These are phyloP conservation scores for Fusarium euwallaceae DNA, from an alignment of 2,329 filamentous ascomycete genomes.

Conservation along the genomic window DNA sequence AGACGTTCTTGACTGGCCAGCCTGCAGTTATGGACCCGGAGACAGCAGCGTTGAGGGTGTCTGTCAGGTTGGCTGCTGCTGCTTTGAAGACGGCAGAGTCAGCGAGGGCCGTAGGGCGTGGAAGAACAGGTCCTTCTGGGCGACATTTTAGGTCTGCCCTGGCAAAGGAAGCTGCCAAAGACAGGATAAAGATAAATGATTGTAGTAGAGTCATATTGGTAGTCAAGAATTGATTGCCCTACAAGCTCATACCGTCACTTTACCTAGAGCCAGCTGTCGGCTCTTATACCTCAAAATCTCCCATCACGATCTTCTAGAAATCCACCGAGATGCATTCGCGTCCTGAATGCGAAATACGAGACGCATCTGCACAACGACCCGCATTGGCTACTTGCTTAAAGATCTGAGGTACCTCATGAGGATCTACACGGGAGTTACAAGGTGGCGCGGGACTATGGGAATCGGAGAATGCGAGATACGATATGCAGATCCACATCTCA, in stretches of 20 bases:
- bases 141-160: slow-evolving; percentile 44
- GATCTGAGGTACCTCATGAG: slow-evolving; percentile 4
- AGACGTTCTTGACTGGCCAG: slow-evolving; percentile 53
- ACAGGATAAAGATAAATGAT: neutral
- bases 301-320: neutral
- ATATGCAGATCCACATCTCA: slow-evolving; percentile 18
- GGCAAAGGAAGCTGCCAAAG: neutral
- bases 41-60: slow-evolving; percentile 48
- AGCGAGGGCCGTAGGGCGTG: slow-evolving; percentile 46
- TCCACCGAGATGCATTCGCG: neutral
- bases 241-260: neutral
- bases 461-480: slow-evolving; percentile 34
- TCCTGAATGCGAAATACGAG: slow-evolving; percentile 25
- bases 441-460: slow-evolving; percentile 18
- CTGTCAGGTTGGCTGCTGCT: slow-evolving; percentile 48
- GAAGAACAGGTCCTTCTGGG: slow-evolving; percentile 48
- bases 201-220: slow-evolving; percentile 7
- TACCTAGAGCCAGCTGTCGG: rapidly evolving
- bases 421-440: slow-evolving; percentile 28
- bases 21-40: slow-evolving; percentile 50
- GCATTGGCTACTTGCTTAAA: neutral
- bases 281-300: slow-evolving; percentile 6
- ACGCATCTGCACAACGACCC: neutral
- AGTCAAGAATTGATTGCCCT: neutral
- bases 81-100: slow-evolving; percentile 45